These are phyloP conservation scores for Trichophyton mentagrophytes DNA, from an alignment of 2,329 filamentous ascomycete genomes.

Conservation along the genomic window DNA sequence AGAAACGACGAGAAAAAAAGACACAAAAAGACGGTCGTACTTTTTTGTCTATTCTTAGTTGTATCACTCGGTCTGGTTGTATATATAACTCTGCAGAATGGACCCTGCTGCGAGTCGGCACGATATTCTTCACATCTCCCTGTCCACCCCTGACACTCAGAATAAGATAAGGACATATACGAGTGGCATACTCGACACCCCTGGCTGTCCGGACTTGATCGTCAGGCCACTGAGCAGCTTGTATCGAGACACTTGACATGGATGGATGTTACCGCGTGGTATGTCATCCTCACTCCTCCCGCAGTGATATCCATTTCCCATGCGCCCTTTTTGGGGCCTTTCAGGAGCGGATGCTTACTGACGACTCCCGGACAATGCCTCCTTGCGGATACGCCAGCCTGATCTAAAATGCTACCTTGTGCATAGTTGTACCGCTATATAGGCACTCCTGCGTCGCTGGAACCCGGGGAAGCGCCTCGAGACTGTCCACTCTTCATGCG, in stretches of 20 bases:
- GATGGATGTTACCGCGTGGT: background rate
- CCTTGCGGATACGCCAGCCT: background rate
- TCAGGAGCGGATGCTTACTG: background rate
- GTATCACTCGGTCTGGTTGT: no score
- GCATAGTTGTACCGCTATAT: background rate
- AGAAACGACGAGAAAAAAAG: no score
- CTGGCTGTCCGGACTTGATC: background rate
- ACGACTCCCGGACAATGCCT: background rate
- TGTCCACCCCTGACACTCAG: background rate
- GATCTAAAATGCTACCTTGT: background rate
- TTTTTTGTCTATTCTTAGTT: no score
- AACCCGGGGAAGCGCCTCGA: no score
- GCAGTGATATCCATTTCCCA: background rate
- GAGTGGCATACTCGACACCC: no score
- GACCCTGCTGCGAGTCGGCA: no score
- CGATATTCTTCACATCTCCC: background rate
- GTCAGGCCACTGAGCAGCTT: background rate
- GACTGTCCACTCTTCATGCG: no score
- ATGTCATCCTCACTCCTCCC: background rate
- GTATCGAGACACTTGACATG: background rate
- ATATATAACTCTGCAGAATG: no score
- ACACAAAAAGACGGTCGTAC: no score
- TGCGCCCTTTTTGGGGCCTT: background rate
- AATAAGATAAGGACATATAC: background rate
- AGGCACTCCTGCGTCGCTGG: background rate